Base-by-base conservation (phyloP, 129 eudicot genomes). In the Calendula officinalis region DNA sequence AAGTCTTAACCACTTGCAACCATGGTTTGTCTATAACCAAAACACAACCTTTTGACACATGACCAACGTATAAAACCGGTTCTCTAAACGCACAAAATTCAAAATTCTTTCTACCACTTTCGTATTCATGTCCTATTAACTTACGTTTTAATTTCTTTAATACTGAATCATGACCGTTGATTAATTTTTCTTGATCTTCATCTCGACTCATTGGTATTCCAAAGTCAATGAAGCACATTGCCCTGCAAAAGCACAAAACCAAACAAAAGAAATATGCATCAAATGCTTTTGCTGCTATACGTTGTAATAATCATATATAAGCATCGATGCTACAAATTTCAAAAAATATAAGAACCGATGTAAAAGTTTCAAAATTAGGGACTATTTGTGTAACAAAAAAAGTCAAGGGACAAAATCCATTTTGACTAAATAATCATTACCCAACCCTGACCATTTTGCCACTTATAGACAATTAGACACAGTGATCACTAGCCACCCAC, bases 201-300 rank as follows among this genome's bases (percentile, higher is more conserved):
- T 81, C 95, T 43, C 63, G 68, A 17, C 77, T 88, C 34, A 81
- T 73, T 11, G 95, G 95, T 81, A 73, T 64, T 64, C 89, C 96
- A 62, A 92, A 85, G 80, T 92, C 98, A 49, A 92, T 88, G 66
- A 72, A 67, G 77, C 96, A 88, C 91, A 88, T 88, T 16, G 98
- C 94, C 96, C 98, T 92, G 49, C 71, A 45, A 32, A 52, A 41
- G 11, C 9, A 77, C 37, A 72, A 36, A 44, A n/a, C n/a, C n/a
- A n/a, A n/a, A n/a, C n/a, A 10, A 16, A 16, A 45, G 7, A 30
- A 56, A 43, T 35, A 30, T 41, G 14, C 56, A 34, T 49, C 1
- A n/a, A 16, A 6, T n/a, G 9, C 8, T 49, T 22, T 22, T 22
- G 30, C n/a, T n/a, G n/a, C n/a, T n/a, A n/a, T n/a, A n/a, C n/a